phyloP scores from a whole-genome alignment of 2,329 filamentous ascomycete genomes.

The Tolypocladium endophyticum region DNA sequence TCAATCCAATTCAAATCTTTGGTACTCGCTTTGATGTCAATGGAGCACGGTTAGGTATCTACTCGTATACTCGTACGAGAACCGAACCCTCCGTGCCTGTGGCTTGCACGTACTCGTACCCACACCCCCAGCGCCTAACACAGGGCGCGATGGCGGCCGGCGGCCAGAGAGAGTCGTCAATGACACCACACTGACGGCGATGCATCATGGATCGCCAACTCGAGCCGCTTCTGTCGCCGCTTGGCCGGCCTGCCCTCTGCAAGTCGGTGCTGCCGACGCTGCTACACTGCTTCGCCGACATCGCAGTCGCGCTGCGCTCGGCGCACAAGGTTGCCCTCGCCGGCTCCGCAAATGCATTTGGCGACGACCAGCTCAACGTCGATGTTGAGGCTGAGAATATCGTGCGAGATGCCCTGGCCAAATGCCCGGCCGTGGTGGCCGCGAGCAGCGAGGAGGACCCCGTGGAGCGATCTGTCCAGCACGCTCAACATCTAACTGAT shows the following conservation, averaged over 20 bases:
- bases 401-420: conserved; percentile 32
- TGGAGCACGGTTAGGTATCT: not conserved
- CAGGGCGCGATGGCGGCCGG: not conserved
- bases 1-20: not conserved
- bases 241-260: conserved; percentile 18
- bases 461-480: conserved; percentile 27
- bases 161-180: not conserved
- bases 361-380: conserved; percentile 49
- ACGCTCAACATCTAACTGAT: not conserved
- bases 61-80: no score
- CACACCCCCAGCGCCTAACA: not conserved
- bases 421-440: conserved; percentile 33
- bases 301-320: conserved; percentile 31
- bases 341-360: conserved; percentile 45
- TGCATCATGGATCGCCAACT: not conserved
- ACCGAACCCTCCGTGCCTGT: not conserved
- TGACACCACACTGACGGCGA: not conserved
- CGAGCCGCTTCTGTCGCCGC: not conserved
- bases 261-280: conserved; percentile 38
- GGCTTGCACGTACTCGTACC: not conserved
- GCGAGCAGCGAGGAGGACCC: conserved; percentile 54
- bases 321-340: conserved; percentile 34
- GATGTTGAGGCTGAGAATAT: conserved; percentile 40
- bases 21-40: not conserved
- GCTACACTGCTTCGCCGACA: conserved; percentile 31